These are phyloP conservation scores for Stentor roeselii DNA, from an alignment of 73 alveolate genomes.

Conservation along the genomic window DNA sequence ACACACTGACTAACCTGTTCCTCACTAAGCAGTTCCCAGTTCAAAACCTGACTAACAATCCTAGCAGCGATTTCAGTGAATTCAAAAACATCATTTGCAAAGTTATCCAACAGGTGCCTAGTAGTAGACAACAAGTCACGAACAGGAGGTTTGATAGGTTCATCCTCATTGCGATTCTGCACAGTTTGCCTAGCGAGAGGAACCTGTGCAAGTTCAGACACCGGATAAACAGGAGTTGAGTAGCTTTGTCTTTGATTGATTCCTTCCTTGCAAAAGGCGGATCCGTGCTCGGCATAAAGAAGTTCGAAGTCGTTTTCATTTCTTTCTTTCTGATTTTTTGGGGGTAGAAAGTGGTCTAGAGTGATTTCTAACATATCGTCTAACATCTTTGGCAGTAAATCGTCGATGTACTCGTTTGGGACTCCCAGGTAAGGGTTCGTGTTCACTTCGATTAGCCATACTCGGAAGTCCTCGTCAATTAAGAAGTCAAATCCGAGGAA, in stretches of 20 bases:
- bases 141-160: no score
- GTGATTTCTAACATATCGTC: conserved; percentile 76
- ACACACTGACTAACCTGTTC: no score
- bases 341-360: conserved; percentile 48
- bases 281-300: conserved; percentile 32
- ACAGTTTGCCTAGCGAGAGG: no score
- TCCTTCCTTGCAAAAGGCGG: conserved; percentile 8
- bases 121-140: no score
- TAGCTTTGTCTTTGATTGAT: background rate
- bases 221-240: background rate
- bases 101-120: no score
- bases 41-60: no score
- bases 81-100: no score
- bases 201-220: conserved; percentile 13
- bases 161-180: no score
- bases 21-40: no score
- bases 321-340: conserved; percentile 16
- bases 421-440: conserved; percentile 58
- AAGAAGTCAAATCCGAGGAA: conserved; percentile 36
- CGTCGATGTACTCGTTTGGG: conserved; percentile 61
- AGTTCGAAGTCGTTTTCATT: conserved; percentile 41
- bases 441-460: conserved; percentile 17
- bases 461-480: conserved; percentile 17
- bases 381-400: conserved; percentile 83
- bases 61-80: no score